Evolutionary conservation across 371 early-diverging fungal genomes (phyloP).

Genomic region (Coemansia sp.): DNA sequence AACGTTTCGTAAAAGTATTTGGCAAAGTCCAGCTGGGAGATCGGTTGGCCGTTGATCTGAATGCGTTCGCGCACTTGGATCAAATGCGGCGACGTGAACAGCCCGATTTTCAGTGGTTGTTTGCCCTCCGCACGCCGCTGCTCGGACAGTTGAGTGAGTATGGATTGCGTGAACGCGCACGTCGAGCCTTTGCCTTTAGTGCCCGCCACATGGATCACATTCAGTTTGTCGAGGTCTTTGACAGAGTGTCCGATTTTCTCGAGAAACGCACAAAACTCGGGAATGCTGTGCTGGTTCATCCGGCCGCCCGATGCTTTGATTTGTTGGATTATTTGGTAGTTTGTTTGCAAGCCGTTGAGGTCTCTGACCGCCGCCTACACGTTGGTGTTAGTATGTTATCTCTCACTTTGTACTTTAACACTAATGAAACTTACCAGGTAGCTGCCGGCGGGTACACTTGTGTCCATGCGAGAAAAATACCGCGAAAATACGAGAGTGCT

Average conservation of each 20-base stretch:
- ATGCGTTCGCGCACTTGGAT: conserved; percentile 92
- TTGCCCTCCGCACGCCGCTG: background rate
- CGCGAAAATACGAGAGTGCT: background rate
- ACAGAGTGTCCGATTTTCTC: conserved; percentile 47
- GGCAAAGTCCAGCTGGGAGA: conserved; percentile 73
- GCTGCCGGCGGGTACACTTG: background rate
- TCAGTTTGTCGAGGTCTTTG: conserved; percentile 65
- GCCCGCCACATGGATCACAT: conserved; percentile 80
- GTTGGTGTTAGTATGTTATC: background rate
- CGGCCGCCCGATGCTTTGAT: conserved; percentile 69
- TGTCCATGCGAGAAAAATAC: background rate
- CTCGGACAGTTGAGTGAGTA: conserved; percentile 53
- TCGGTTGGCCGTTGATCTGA: conserved; percentile 82
- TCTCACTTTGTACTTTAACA: background rate
- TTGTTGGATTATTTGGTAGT: conserved; percentile 72
- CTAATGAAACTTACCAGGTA: background rate
- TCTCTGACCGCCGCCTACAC: conserved; percentile 68
- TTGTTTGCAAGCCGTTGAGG: conserved; percentile 79
- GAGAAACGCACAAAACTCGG: conserved; percentile 41
- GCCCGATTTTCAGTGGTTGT: conserved; percentile 53
- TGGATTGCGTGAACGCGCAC: conserved; percentile 67
- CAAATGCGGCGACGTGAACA: conserved; percentile 94
- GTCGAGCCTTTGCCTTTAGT: conserved; percentile 91
- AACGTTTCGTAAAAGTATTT: conserved; percentile 85
- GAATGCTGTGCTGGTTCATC: conserved; percentile 62